phyloP scores from a whole-genome alignment of 1,139 yeast species.

The Pichia sp. region DNA sequence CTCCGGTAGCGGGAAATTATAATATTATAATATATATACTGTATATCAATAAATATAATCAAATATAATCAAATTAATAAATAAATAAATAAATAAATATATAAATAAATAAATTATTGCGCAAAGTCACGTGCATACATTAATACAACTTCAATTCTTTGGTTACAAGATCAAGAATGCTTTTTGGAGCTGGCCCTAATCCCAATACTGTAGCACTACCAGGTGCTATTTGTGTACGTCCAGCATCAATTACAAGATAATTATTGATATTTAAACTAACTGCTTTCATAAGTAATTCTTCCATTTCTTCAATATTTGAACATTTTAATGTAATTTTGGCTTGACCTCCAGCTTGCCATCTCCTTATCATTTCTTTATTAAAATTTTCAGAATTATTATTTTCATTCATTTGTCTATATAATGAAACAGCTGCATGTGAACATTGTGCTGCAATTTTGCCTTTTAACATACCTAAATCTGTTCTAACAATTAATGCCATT shows the following conservation, averaged over 20 bases:
- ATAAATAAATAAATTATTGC: no score
- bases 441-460: conserved; percentile 98
- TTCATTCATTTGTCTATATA: conserved; percentile 64
- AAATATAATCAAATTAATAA: no score
- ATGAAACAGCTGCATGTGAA: conserved; percentile 92
- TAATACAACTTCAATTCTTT: conserved; percentile 70
- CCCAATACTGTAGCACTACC: conserved; percentile 95
- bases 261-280: conserved; percentile 73
- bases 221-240: conserved; percentile 90
- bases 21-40: no score
- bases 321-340: conserved; percentile 92
- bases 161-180: conserved; percentile 73
- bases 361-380: conserved; percentile 52
- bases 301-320: conserved; percentile 65
- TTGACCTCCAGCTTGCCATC: conserved; percentile 86
- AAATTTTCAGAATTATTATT: conserved; percentile 32
- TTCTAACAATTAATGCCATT: conserved; percentile 84
- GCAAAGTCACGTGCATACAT: no score
- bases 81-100: no score
- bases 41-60: no score
- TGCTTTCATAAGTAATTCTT: conserved; percentile 72
- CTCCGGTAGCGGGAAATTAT: no score
- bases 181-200: conserved; percentile 93
- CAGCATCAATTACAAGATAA: conserved; percentile 87
- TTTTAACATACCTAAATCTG: conserved; percentile 85